Conservation (phyloP, 2,329 filamentous ascomycete genomes). For the Arthroderma sp. region DNA sequence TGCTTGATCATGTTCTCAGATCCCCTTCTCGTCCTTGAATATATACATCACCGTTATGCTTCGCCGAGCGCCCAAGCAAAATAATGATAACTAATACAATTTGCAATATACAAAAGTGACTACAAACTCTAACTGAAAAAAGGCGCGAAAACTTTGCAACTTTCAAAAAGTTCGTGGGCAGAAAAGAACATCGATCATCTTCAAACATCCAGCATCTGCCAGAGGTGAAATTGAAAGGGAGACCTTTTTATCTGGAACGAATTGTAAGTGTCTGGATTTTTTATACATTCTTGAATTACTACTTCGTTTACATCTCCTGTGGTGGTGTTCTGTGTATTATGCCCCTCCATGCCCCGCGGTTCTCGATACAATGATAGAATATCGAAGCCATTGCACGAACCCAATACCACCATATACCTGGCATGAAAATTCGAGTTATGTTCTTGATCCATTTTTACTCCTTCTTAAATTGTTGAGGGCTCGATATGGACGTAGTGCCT, state of each 20-base stretch:
- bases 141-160: background rate
- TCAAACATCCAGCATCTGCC: background rate
- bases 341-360: constrained; percentile 1
- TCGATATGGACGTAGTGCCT: too few species aligned
- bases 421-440: background rate
- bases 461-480: background rate
- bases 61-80: too few species aligned
- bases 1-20: too few species aligned
- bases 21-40: too few species aligned
- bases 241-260: background rate
- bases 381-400: background rate
- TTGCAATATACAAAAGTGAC: background rate
- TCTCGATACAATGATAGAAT: background rate
- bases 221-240: background rate
- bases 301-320: background rate
- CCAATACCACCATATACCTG: background rate
- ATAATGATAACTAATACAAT: too few species aligned
- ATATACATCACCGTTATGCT: too few species aligned
- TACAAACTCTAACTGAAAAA: background rate
- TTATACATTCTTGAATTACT: background rate
- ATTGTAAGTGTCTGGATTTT: background rate
- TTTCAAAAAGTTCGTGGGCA: background rate
- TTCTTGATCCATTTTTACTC: background rate
- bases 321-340: background rate
- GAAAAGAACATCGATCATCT: background rate